A percentile compares a stretch with the other conserved stretches of the same genome.
These are phyloP conservation scores for Trichophyton verrucosum DNA, from an alignment of 2,329 filamentous ascomycete genomes.

Conservation along the genomic window DNA sequence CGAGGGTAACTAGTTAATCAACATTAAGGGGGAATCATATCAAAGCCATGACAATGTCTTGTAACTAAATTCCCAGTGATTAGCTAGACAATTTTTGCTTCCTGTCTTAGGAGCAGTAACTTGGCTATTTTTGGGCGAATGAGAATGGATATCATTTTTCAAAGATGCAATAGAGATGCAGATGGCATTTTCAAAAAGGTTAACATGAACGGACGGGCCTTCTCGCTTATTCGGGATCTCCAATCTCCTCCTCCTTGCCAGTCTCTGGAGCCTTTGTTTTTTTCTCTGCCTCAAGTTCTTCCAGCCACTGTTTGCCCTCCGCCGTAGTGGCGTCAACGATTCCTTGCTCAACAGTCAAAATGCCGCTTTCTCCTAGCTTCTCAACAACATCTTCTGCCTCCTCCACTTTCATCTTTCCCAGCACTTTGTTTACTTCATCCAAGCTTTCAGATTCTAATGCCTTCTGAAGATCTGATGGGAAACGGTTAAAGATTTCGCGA, in stretches of 20 bases:
- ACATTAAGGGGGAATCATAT: neutral
- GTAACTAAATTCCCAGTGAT: neutral
- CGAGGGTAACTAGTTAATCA: neutral
- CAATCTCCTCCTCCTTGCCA: slow-evolving; percentile 18
- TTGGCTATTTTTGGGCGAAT: neutral
- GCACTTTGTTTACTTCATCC: slow-evolving; percentile 75
- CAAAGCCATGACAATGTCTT: neutral
- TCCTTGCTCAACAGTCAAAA: slow-evolving; percentile 80
- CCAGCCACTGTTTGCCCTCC: slow-evolving; percentile 64
- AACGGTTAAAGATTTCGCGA: slow-evolving; percentile 68
- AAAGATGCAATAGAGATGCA: neutral
- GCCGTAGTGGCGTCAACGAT: slow-evolving; percentile 93
- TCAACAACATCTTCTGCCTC: slow-evolving; percentile 78
- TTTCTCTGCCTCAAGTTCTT: slow-evolving; percentile 55
- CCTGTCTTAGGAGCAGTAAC: neutral
- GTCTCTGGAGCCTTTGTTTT: slow-evolving; percentile 14
- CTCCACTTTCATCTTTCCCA: slow-evolving; percentile 77
- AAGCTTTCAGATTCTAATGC: slow-evolving; percentile 81
- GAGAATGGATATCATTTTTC: neutral
- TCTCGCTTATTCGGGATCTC: slow-evolving; percentile 23
- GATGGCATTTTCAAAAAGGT: neutral
- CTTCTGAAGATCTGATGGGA: slow-evolving; percentile 65
- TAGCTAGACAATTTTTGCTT: neutral
- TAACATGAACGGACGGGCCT: neutral
- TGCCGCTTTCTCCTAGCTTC: slow-evolving; percentile 68